Base-by-base conservation (phyloP, 1,284 basidiomycete genomes). In the Tilletia horrida region DNA sequence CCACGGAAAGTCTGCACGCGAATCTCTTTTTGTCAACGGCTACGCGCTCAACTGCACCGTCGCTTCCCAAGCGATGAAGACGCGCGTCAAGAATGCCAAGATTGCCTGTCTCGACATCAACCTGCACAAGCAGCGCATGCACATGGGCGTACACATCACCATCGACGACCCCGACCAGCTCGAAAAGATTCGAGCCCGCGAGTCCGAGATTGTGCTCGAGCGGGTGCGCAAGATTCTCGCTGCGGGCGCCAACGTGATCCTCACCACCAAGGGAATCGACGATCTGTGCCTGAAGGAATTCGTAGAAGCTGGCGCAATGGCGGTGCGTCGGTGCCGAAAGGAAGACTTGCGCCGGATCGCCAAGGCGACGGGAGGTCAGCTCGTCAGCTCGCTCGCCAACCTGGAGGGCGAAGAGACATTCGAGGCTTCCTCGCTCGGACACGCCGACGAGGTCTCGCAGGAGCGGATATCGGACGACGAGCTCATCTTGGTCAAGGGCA, bases 41-140 rank as follows among this genome's bases (percentile, higher is more conserved):
- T 99, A 98, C 84, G 96, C 96, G 42, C 85, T 99, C 73, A 99
- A 98, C 83, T 98, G 96, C 85, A 98, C 96, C 16, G 94, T 98
- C 62, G 94, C 96, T 0, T 94, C 91, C 81, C 96, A 99, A 87
- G 95, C 95, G 2, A 98, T 99, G 96, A 98, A 97, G 85, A 95
- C 91, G 73, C 89, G 92, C 63, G 89, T 99, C 78, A 86, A 86
- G 8, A 89, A 89, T 74, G 96, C 96, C 61, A 98, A 97, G 84
- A 97, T 99, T 78, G 96, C 96, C 1, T 96, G 95, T 83, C 86
- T 99, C 70, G 96, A 99, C 82, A 98, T 99, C 83, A 97, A 99
- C 84, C 86, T 99, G 62, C 91, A 93, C 81, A 98, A 98, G 85
- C 87, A 92, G 67, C 89, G 96, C 57, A 97, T 98, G 95, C 94